Evolutionary conservation across 441 rosid genomes (phyloP), one percentile per base, ranked within the genome.

Genomic region (Macaranga tanarius): DNA sequence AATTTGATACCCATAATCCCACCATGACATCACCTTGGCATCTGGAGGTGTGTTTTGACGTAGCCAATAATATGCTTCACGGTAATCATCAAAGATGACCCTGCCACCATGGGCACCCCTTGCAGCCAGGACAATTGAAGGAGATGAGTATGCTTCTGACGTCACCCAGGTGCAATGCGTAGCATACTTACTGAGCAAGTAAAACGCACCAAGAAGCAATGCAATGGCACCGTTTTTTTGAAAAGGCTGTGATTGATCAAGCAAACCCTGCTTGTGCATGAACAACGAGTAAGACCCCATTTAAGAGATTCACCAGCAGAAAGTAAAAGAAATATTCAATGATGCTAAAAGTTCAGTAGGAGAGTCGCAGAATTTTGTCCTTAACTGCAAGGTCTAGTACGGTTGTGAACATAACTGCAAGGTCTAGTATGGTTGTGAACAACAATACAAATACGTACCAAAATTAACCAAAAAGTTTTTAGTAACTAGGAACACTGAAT

Each of bases 11-110:
- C 99, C 99, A 76, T 95, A 95, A 87, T 95, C 99, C 99, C 99
- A 95, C 99, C 99, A 91, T 25, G 99, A 95, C 99, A 95, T 95
- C 81, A 95, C 85, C 87, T 95, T 95, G 63, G 99, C 99, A 86
- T 95, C 96, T n/a, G 82, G 85, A 57, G 99, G 97, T 65, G 99
- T 95, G 80, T 95, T 95, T 76, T 93, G 98, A 50, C 91, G 89
- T 75, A 95, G 96, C 99, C 99, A 95, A 83, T 85, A 95, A 84
- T 95, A 95, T 31, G 99, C 97, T 81, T 95, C 99, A 15, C 97
- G 99, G 75, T 95, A 95, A 82, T 95, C 99, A 84, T 95, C 98
- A 81, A 95, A 95, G 79, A 95, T 91, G 62, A 95, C 92, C 82
- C 97, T 89, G 79, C 86, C 86, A 19, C 99, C 99, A 81, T 95